These are phyloP conservation scores for Penstemon davidsonii DNA, from an alignment of 257 asterid genomes.

Conservation along the genomic window DNA sequence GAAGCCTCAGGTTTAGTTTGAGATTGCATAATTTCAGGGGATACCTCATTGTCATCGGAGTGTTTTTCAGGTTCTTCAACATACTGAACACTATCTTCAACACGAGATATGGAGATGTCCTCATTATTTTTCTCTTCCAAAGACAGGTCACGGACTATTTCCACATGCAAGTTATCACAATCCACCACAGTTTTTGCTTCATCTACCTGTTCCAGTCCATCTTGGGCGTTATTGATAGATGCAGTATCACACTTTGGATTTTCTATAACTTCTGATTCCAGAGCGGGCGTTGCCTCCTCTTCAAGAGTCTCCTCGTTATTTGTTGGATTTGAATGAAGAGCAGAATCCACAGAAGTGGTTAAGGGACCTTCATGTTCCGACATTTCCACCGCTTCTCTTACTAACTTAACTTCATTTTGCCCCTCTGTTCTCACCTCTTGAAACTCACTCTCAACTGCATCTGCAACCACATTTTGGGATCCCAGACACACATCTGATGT, in stretches of 20 bases:
- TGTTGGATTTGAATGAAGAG: constrained; percentile 16
- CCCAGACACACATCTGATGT: constrained; percentile 19
- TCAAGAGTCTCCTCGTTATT: constrained; percentile 23
- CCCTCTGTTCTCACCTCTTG: constrained; percentile 24
- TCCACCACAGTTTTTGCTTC: constrained; percentile 24
- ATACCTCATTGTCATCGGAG: constrained; percentile 27
- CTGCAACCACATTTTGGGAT: constrained; percentile 24
- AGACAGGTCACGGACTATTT: constrained; percentile 26
- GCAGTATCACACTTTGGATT: constrained; percentile 27
- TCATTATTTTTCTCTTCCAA: constrained; percentile 25
- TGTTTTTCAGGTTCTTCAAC: constrained; percentile 29
- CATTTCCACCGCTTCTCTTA: constrained; percentile 20
- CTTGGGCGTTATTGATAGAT: constrained; percentile 22
- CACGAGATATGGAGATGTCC: constrained; percentile 18
- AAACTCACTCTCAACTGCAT: constrained; percentile 28
- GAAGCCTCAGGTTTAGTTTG: constrained; percentile 28
- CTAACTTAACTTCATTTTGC: constrained; percentile 25
- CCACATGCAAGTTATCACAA: constrained; percentile 21
- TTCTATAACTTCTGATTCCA: constrained; percentile 25
- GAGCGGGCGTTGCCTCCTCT: constrained; percentile 21
- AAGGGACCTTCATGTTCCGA: constrained; percentile 23
- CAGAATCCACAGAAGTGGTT: constrained; percentile 25
- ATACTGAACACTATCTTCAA: constrained; percentile 26
- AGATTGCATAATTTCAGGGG: constrained; percentile 23
- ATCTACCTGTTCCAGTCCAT: constrained; percentile 21